Conservation (phyloP, 2,329 filamentous ascomycete genomes). For the Claviceps capensis region DNA sequence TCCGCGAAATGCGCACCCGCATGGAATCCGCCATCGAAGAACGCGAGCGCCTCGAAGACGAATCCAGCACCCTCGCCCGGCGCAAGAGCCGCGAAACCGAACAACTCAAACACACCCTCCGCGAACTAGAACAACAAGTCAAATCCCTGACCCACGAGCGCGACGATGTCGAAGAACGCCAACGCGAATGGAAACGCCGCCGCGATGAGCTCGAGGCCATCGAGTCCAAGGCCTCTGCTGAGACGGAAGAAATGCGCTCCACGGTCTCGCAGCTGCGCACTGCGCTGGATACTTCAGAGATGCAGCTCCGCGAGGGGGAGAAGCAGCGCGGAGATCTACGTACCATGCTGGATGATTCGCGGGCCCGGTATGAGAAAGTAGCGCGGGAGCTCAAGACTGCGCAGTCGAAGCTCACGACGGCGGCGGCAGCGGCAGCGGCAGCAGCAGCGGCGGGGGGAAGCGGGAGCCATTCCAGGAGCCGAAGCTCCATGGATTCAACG, state of each 20-base stretch:
- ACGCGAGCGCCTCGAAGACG: slow-evolving; percentile 82
- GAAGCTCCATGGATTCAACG: slow-evolving; percentile 26
- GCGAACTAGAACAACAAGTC: slow-evolving; percentile 68
- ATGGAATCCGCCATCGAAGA: slow-evolving; percentile 91
- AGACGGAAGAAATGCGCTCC: slow-evolving; percentile 60
- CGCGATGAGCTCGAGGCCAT: slow-evolving; percentile 63
- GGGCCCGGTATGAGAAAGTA: slow-evolving; percentile 64
- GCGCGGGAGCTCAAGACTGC: slow-evolving; percentile 49
- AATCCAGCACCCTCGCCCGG: slow-evolving; percentile 64
- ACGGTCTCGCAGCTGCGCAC: slow-evolving; percentile 68
- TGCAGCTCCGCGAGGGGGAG: slow-evolving; percentile 69
- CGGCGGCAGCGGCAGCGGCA: slow-evolving; percentile 18
- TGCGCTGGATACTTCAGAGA: slow-evolving; percentile 77
- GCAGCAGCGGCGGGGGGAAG: too few relatives aligned
- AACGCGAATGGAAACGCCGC: slow-evolving; percentile 60
- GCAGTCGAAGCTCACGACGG: slow-evolving; percentile 31
- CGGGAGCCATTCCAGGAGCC: slow-evolving; percentile 23
- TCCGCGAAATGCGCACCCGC: slow-evolving; percentile 76
- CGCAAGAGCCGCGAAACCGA: slow-evolving; percentile 72
- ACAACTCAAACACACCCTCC: slow-evolving; percentile 64
- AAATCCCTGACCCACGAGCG: slow-evolving; percentile 59
- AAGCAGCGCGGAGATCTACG: slow-evolving; percentile 67
- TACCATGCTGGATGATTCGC: slow-evolving; percentile 63
- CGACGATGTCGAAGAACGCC: slow-evolving; percentile 60
- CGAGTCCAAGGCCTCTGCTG: slow-evolving; percentile 54